Conservation (phyloP, 371 early-diverging fungal genomes). For the Mortierella sp. region DNA sequence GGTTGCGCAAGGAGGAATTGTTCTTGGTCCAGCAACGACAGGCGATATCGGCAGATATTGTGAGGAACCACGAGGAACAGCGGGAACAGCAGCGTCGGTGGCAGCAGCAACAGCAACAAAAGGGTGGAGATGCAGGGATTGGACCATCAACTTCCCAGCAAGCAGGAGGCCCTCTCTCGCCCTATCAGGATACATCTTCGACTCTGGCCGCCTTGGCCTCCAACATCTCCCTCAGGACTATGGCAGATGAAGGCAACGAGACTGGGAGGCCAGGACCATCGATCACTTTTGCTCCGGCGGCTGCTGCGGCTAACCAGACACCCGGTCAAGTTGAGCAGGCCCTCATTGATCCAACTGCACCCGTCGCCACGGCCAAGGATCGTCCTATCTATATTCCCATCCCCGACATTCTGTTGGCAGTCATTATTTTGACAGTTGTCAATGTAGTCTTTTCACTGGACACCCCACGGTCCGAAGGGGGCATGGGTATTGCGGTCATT, state of each 20-base stretch:
- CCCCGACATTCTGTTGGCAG: conserved; percentile 60
- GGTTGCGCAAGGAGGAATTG: conserved; percentile 33
- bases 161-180: conserved; percentile 7
- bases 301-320: not conserved
- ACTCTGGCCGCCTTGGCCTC: conserved; percentile 13
- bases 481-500: conserved; percentile 58
- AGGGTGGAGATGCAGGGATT: not conserved
- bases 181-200: not conserved
- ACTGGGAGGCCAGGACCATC: not conserved
- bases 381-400: conserved; percentile 59
- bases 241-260: conserved; percentile 2
- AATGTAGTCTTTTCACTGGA: conserved; percentile 52
- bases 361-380: conserved; percentile 12
- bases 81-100: conserved; percentile 30
- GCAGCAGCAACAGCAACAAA: conserved; percentile 30
- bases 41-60: conserved; percentile 44
- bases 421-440: conserved; percentile 51
- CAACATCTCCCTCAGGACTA: conserved; percentile 34
- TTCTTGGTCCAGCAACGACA: conserved; percentile 43
- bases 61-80: conserved; percentile 29
- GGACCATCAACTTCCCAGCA: not conserved
- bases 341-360: conserved; percentile 1
- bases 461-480: conserved; percentile 38
- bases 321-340: conserved; percentile 31
- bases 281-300: conserved; percentile 6